Evolutionary conservation across 2,329 filamentous ascomycete genomes (phyloP).

Genomic region (Purpureocillium lavendulum): DNA sequence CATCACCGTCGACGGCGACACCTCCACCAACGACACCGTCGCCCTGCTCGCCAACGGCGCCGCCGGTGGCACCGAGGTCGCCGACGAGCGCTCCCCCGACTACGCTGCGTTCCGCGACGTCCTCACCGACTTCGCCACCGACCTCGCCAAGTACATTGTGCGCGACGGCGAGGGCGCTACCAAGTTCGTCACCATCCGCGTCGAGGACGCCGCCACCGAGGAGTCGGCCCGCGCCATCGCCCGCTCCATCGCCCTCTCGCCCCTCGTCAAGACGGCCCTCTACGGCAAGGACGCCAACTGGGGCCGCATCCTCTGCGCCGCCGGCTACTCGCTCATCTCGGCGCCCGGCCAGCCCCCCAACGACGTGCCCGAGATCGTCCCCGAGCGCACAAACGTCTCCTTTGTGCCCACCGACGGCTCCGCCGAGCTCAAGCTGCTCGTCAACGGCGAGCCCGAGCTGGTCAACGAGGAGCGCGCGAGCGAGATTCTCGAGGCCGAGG

Average conservation of each 20-base stretch:
- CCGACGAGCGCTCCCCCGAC: constrained; percentile 46
- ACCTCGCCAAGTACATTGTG: constrained; percentile 86
- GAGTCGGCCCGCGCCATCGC: constrained; percentile 71
- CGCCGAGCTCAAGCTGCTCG: constrained; percentile 64
- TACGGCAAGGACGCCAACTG: constrained; percentile 98
- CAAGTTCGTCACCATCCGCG: constrained; percentile 91
- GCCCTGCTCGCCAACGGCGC: constrained; percentile 93
- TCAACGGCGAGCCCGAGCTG: constrained; percentile 70
- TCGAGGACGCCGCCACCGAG: constrained; percentile 63
- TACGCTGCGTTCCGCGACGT: constrained; percentile 63
- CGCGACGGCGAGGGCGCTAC: constrained; percentile 96
- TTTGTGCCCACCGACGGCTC: constrained; percentile 74
- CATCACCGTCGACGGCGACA: constrained; percentile 95
- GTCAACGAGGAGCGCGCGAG: constrained; percentile 71
- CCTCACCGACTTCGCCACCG: constrained; percentile 69
- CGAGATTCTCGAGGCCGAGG: constrained; percentile 69
- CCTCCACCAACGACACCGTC: constrained; percentile 93
- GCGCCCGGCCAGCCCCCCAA: constrained; percentile 48
- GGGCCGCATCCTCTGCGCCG: constrained; percentile 93
- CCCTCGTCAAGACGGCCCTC: constrained; percentile 92
- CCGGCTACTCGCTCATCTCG: constrained; percentile 66
- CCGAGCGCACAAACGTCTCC: constrained; percentile 66
- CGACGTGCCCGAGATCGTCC: constrained; percentile 56
- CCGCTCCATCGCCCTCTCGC: constrained; percentile 79
- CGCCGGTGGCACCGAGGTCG: constrained; percentile 62